Base-by-base conservation (phyloP, 2,329 filamentous ascomycete species). In the Neofusicoccum sp. region DNA sequence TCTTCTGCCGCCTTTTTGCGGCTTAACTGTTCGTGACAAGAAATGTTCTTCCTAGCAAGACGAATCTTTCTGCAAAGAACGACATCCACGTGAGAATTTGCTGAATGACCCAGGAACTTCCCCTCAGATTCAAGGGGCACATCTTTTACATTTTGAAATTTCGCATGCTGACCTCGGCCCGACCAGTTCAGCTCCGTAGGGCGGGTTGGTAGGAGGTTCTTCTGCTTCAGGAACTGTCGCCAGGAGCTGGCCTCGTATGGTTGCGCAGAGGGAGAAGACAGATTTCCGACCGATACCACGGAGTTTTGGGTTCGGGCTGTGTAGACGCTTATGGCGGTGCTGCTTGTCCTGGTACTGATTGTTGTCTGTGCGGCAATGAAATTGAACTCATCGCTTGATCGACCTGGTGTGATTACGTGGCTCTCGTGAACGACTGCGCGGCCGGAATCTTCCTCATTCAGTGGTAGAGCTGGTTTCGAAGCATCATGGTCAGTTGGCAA, bases 101-200 rank as follows among this genome's bases (percentile, higher is more conserved):
- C 58, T 2, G 61, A 60, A 20, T 53, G 57, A 1, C 65, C 66
- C 20, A 68, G 58, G 0, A 43, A 4, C 5, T n/a, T 5, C 3
- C 58, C 57, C 9, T 62, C 40, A 4, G 53, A 12, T 3, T 16
- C 38, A 7, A 61, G n/a, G 1, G 64, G 61, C 9, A 68, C 62
- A 1, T 60, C 24, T 2, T 16, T 6, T 16, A 30, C 2, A 1
- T 53, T 31, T 6, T 44, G 41, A 12, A 30, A 59, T 30, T 66
- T 64, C 12, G 43, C 61, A 6, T 54, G 49, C 40, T 33, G 66
- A 62, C 11, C 68, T 62, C 26, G 69, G 65, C 45, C 67, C 67
- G 57, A 71, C 70, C 38, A 74, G 51, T 45, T 68, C 56, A 20
- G 66, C 70, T 30, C 70, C 67, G n/a, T n/a, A n/a, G n/a, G 36